Evolutionary conservation across 768 basidiomycete genomes (phyloP).

Genomic region (Dendrothele bispora): DNA sequence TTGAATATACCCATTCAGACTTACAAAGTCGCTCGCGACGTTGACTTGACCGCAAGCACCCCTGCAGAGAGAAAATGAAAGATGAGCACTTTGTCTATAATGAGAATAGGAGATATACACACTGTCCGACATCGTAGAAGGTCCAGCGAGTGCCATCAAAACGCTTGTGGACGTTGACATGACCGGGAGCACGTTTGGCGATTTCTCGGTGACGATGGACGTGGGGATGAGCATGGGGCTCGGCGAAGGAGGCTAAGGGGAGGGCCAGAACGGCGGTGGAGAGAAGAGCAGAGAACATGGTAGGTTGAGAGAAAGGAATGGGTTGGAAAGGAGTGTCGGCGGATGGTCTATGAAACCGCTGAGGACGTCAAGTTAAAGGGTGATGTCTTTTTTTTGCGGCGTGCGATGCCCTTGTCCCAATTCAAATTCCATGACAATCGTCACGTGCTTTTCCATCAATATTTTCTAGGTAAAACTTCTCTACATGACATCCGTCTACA

Average conservation of each 20-base stretch:
- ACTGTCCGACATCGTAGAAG: slow-evolving; percentile 6
- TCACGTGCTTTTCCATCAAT: too few species aligned
- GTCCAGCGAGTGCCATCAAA: slow-evolving; percentile 5
- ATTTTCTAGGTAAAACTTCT: too few species aligned
- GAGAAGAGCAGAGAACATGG: neutral
- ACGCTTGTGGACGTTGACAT: slow-evolving; percentile 2
- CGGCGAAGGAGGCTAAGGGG: slow-evolving; percentile 2
- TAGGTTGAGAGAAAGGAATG: too few species aligned
- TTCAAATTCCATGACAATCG: too few species aligned
- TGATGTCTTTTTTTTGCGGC: too few species aligned
- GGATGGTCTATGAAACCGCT: too few species aligned
- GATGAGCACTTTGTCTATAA: too few species aligned
- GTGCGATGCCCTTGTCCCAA: too few species aligned
- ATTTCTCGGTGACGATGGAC: slow-evolving; percentile 2
- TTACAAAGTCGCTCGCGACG: slow-evolving; percentile 4
- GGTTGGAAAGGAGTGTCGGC: too few species aligned
- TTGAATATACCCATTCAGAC: neutral
- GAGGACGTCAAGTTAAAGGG: too few species aligned
- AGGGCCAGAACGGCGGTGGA: neutral
- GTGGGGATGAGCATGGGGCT: neutral
- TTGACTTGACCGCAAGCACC: slow-evolving; percentile 6
- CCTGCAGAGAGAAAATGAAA: neutral
- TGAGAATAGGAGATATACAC: neutral
- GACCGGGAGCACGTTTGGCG: slow-evolving; percentile 3
- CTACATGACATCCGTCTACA: too few species aligned